Evolutionary conservation across 257 asterid genomes (phyloP).

Genomic region (Agastache rugosa): DNA sequence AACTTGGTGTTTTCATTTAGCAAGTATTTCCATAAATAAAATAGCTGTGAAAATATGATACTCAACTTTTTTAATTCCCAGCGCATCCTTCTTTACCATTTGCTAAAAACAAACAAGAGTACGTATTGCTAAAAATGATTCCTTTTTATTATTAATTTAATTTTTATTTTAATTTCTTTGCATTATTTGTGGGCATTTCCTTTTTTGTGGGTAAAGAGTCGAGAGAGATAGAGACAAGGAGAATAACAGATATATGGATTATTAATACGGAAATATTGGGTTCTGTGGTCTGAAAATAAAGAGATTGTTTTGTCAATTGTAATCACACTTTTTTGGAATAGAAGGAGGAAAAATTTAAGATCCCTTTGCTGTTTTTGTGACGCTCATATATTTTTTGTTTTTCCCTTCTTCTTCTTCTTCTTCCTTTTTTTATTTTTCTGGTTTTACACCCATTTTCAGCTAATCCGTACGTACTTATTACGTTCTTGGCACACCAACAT

Average conservation of each 20-base stretch:
- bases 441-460: background rate
- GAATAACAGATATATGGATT: slow-evolving; percentile 36
- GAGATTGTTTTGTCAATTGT: slow-evolving; percentile 43
- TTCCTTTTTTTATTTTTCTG: background rate
- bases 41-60: background rate
- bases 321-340: background rate
- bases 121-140: background rate
- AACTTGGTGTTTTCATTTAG: background rate
- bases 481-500: background rate
- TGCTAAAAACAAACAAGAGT: background rate
- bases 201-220: slow-evolving; percentile 36
- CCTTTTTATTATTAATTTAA: background rate
- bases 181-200: slow-evolving; percentile 38
- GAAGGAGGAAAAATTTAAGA: background rate
- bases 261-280: slow-evolving; percentile 49
- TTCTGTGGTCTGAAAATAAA: slow-evolving; percentile 62
- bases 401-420: background rate
- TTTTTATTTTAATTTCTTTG: no score
- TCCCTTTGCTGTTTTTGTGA: slow-evolving; percentile 24
- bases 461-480: background rate
- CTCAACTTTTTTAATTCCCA: no score
- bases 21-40: background rate
- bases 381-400: slow-evolving; percentile 7
- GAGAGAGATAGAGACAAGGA: background rate
- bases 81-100: background rate